A percentile compares a stretch with the other conserved stretches of the same genome.
Conservation (phyloP, 2,329 filamentous ascomycete species). For the Metarhizium anisopliae region DNA sequence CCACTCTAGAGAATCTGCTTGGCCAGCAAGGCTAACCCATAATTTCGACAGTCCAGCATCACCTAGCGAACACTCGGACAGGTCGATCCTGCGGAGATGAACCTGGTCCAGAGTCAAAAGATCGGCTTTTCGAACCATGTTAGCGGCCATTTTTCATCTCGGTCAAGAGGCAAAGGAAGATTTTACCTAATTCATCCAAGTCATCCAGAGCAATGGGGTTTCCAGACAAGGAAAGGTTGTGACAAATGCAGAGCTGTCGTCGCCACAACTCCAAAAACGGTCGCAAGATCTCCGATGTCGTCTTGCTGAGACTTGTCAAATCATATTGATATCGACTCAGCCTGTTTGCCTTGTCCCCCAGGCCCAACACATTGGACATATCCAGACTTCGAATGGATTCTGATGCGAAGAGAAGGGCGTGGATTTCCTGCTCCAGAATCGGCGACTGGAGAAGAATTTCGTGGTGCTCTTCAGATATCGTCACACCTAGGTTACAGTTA, state of each 20-base stretch:
- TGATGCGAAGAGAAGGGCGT: slow-evolving; percentile 45
- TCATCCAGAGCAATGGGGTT: slow-evolving; percentile 38
- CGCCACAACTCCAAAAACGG: slow-evolving; percentile 42
- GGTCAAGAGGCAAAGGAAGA: not conserved
- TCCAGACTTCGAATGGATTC: slow-evolving; percentile 47
- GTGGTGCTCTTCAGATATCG: slow-evolving; percentile 37
- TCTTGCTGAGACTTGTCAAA: slow-evolving; percentile 12
- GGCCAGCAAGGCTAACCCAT: slow-evolving; percentile 37
- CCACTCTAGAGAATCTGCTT: slow-evolving; percentile 34
- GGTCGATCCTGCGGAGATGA: slow-evolving; percentile 37
- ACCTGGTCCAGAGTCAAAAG: slow-evolving; percentile 24
- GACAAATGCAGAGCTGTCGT: slow-evolving; percentile 38
- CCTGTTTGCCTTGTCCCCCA: slow-evolving; percentile 13
- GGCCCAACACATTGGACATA: slow-evolving; percentile 33
- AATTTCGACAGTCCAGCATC: slow-evolving; percentile 38
- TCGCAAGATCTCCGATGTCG: slow-evolving; percentile 32
- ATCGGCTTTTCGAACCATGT: slow-evolving; percentile 17
- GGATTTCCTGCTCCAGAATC: slow-evolving; percentile 46
- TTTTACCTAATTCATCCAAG: slow-evolving; percentile 38
- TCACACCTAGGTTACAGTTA: slow-evolving; percentile 26
- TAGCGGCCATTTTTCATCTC: slow-evolving; percentile 1
- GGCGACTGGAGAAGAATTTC: slow-evolving; percentile 39
- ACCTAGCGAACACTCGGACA: slow-evolving; percentile 42
- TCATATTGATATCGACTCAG: slow-evolving; percentile 16
- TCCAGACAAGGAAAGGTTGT: slow-evolving; percentile 40